Evolutionary conservation across 2,329 filamentous ascomycete species (phyloP).

Genomic region (Allantophomopsis cytisporea): DNA sequence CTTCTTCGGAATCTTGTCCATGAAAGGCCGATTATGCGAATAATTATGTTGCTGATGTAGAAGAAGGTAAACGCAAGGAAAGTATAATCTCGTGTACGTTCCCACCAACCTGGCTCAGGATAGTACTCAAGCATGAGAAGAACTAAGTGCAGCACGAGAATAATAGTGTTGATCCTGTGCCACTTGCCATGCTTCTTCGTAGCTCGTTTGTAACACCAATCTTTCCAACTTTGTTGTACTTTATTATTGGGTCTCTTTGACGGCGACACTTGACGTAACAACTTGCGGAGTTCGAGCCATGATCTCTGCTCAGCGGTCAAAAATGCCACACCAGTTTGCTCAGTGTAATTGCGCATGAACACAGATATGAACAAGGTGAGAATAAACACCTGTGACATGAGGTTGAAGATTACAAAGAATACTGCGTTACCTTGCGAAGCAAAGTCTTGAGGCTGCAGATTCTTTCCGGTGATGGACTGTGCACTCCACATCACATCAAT

Average conservation of each 20-base stretch:
- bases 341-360: conserved; percentile 99
- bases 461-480: conserved; percentile 67
- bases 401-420: conserved; percentile 94
- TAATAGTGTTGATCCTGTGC: conserved; percentile 68
- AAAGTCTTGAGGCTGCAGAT: conserved; percentile 57
- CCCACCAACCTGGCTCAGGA: conserved; percentile 60
- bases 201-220: conserved; percentile 89
- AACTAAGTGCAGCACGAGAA: conserved; percentile 71
- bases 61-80: conserved; percentile 74
- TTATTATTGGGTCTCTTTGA: conserved; percentile 82
- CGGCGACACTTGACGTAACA: conserved; percentile 83
- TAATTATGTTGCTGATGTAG: conserved; percentile 69
- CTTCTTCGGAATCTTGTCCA: conserved; percentile 88
- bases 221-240: conserved; percentile 64
- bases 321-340: conserved; percentile 94
- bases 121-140: conserved; percentile 80
- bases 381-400: conserved; percentile 91
- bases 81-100: conserved; percentile 53
- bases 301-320: conserved; percentile 91
- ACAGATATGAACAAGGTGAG: conserved; percentile 96
- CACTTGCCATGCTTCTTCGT: conserved; percentile 89
- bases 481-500: conserved; percentile 79
- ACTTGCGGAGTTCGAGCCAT: conserved; percentile 88
- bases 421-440: conserved; percentile 72
- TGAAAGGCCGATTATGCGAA: conserved; percentile 77